Base-by-base conservation (phyloP, 495 filamentous ascomycete species). In the Cercophora sp. region DNA sequence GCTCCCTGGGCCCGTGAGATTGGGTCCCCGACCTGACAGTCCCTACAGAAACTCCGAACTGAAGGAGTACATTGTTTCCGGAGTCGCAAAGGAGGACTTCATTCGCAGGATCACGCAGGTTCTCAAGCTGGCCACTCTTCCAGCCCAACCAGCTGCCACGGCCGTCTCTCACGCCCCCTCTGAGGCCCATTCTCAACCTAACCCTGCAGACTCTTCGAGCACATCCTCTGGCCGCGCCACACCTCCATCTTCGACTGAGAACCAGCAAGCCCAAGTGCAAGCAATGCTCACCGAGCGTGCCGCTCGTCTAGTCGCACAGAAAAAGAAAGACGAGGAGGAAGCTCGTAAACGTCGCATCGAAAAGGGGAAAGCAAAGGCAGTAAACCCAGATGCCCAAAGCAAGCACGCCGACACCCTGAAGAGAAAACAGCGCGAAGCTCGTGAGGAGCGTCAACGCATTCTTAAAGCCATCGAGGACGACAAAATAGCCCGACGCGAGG, bases 391-490 rank as follows among this genome's bases (percentile, higher is more conserved):
- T 31, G 60, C 62, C 10, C 56, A 46, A 46, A 52, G 52, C 48
- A 67, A 61, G 37, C 79, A 81, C 54, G 72, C 72, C n/a, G 72
- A 75, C 31, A 58, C 74, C 41, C 64, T 82, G 32, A 71, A 72
- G 48, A 76, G 76, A 46, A 68, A 71, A 34, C 70, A 80, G 53
- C 59, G 70, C n/a, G 79, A 82, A 11, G 82, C 79, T 0, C 65
- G 72, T 29, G 77, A 78, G 39, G 85, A 87, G 58, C 72, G 84
- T 16, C 71, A 77, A 42, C 70, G 84, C 0, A 82, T 87, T 29
- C 66, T 85, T 36, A 75, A 73, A 45, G 75, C 76, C 37, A 82
- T 87, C 49, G 83, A 85, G 43, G 76, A 85, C 56, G 86, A 91
- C 66, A 87, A 83, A 62, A 73, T 69, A 2, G 83, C 82, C 45